A percentile compares a stretch with the other conserved stretches of the same genome.
These are phyloP conservation scores for Hymenoscyphus occultus DNA, from an alignment of 2,329 filamentous ascomycete genomes.

Conservation along the genomic window DNA sequence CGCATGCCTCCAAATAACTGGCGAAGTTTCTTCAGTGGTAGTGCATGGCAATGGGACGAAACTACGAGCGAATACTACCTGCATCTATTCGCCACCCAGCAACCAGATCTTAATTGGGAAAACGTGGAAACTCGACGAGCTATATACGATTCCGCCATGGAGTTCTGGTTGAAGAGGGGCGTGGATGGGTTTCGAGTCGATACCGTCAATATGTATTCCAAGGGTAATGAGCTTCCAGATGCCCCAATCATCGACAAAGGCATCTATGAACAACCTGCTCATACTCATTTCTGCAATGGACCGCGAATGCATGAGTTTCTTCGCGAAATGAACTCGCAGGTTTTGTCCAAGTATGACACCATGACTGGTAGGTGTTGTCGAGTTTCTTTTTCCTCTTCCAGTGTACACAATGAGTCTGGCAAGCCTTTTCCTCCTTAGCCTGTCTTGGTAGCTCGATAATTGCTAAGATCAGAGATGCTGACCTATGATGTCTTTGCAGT, in stretches of 20 bases:
- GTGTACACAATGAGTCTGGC: too few relatives aligned
- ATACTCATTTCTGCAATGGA: constrained; percentile 62
- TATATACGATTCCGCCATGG: constrained; percentile 68
- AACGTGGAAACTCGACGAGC: constrained; percentile 64
- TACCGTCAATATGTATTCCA: constrained; percentile 71
- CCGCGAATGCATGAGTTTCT: constrained; percentile 68
- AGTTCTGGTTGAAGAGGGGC: constrained; percentile 75
- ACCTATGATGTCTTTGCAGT: constrained; percentile 38
- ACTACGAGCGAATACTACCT: constrained; percentile 73
- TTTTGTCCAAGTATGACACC: constrained; percentile 59
- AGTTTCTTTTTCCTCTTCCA: too few relatives aligned
- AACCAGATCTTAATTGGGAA: constrained; percentile 87
- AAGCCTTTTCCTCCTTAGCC: too few relatives aligned
- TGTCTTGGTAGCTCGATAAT: too few relatives aligned
- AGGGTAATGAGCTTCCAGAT: constrained; percentile 56
- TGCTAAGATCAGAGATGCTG: too few relatives aligned
- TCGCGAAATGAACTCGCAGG: constrained; percentile 58
- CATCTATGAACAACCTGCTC: constrained; percentile 48
- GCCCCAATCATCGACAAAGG: constrained; percentile 51
- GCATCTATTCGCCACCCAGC: constrained; percentile 70
- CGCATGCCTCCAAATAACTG: constrained; percentile 73
- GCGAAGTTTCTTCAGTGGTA: constrained; percentile 59
- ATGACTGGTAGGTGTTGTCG: constrained; percentile 45
- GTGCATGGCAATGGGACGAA: constrained; percentile 69
- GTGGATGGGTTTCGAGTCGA: constrained; percentile 74